Evolutionary conservation across 1,284 basidiomycete genomes (phyloP), one percentile per base, ranked within the genome.

Genomic region (Apiotrichum mycotoxinovorans): DNA sequence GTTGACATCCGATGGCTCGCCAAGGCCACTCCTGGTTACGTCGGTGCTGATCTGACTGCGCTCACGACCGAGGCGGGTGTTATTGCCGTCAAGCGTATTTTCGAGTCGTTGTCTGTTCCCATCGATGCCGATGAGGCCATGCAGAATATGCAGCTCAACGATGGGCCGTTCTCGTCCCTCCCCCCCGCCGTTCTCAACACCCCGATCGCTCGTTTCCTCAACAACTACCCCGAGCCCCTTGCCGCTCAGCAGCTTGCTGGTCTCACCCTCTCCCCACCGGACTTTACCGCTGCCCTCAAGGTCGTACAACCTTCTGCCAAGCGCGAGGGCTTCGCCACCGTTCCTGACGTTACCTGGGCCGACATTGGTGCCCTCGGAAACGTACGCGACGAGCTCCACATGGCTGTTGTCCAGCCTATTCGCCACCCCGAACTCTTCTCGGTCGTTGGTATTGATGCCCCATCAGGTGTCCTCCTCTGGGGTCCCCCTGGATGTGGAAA

Each of bases 401-500:
- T 98, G 91, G 90, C 92, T 17, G 91, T 98, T 63, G 93, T 98
- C 4, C 91, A 97, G 71, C 95, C 95, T 2, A 95, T 98, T 66
- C 83, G 85, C 51, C 80, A 89, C 45, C 95, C 95, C 0, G 92
- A 94, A 71, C 74, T 98, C 1, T 98, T 98, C 78, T 84, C 78
- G 49, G 83, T 83, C 1, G 87, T 97, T 2, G 95, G 94, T 14
- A 91, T 96, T 61, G 84, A 86, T 43, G 86, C 89, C 10, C 85
- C 89, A 0, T 89, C 91, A 71, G 95, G 95, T 3, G 95, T 98
- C 1, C 80, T 98, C 22, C 79, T 98, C n/a, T 98, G 94, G 95
- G 95, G 95, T 18, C 95, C 95, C 11, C 95, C 95, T 0, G 95
- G 95, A 4, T 98, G 95, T 71, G 94, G 95, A 12, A 98, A 98